Percentiles rank a stretch among this genome's conserved stretches.
These are phyloP conservation scores for Acarospora socialis DNA, from an alignment of 2,329 filamentous ascomycete species.

Conservation along the genomic window DNA sequence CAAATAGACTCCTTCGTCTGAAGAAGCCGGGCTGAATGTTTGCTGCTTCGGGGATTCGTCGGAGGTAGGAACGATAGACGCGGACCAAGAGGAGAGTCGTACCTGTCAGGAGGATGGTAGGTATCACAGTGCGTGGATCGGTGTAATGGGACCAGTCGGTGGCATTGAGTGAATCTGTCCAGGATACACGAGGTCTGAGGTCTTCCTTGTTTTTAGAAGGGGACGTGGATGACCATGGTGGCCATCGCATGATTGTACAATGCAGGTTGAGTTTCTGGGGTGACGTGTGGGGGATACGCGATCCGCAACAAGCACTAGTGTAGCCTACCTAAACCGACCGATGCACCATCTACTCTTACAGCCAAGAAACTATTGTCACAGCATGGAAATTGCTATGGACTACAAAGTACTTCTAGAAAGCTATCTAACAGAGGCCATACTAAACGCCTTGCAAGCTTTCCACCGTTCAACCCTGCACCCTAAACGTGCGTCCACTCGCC, in stretches of 20 bases:
- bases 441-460: no score
- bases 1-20: slow-evolving; percentile 61
- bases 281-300: no score
- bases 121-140: slow-evolving; percentile 17
- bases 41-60: slow-evolving; percentile 64
- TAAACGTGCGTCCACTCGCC: slow-evolving; percentile 87
- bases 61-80: slow-evolving; percentile 44
- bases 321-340: no score
- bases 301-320: no score
- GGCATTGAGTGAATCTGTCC: slow-evolving; percentile 30
- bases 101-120: slow-evolving; percentile 17
- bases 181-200: slow-evolving; percentile 13
- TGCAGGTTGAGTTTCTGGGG: background rate
- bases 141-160: slow-evolving; percentile 15
- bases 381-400: no score
- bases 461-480: slow-evolving; percentile 43
- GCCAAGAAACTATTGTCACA: no score
- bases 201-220: slow-evolving; percentile 21
- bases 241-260: slow-evolving; percentile 35
- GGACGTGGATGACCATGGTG: slow-evolving; percentile 35
- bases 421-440: no score
- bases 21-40: slow-evolving; percentile 65
- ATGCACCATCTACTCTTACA: no score
- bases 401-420: background rate
- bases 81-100: slow-evolving; percentile 12